Conservation (phyloP, 371 early-diverging fungal genomes). For the Mortierella sp. region DNA sequence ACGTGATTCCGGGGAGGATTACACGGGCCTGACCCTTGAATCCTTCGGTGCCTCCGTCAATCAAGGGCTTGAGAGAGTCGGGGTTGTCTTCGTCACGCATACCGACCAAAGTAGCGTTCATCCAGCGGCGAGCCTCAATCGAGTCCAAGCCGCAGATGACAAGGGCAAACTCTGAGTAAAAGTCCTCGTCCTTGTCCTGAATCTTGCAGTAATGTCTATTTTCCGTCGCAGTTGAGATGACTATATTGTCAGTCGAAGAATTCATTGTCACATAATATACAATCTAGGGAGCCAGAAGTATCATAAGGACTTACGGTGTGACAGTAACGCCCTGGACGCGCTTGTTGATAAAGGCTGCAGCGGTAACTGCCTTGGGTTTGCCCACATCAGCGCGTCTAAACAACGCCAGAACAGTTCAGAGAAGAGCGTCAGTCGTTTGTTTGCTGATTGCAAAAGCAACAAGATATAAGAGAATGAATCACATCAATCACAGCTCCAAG, state of each 20-base stretch:
- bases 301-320: conserved; percentile 74
- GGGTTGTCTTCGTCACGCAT: conserved; percentile 83
- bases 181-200: conserved; percentile 95
- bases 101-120: conserved; percentile 88
- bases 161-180: conserved; percentile 88
- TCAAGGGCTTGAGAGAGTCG: conserved; percentile 83
- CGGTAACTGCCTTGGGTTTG: conserved; percentile 86
- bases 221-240: neutral
- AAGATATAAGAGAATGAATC: neutral
- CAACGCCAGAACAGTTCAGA: neutral
- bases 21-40: conserved; percentile 96
- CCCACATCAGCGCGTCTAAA: conserved; percentile 84
- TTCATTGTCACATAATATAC: neutral
- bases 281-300: neutral
- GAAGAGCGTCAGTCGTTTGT: neutral
- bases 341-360: conserved; percentile 91
- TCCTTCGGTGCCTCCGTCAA: conserved; percentile 98
- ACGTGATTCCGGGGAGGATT: conserved; percentile 85
- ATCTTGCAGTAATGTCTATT: conserved; percentile 85
- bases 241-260: neutral
- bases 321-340: conserved; percentile 86
- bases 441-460: neutral
- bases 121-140: conserved; percentile 97
- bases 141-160: conserved; percentile 96
- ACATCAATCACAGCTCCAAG: neutral